Conservation (phyloP, 208 protist species). For the Willaertia magna region DNA sequence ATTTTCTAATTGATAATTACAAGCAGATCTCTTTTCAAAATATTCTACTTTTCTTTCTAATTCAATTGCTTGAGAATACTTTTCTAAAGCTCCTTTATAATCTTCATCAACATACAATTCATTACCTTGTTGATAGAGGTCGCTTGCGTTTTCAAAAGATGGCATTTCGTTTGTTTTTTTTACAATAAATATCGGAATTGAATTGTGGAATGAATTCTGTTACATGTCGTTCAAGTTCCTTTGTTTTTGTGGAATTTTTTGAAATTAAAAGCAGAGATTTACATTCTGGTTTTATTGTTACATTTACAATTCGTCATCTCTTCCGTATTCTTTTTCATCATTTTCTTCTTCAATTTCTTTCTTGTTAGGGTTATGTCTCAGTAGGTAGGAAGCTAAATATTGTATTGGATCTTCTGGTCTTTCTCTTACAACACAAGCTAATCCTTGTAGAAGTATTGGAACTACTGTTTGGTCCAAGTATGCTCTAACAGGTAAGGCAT, state of each 20-base stretch:
- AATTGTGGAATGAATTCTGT: no score
- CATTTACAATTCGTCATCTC: no score
- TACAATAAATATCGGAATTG: no score
- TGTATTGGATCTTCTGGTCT: constrained; percentile 74
- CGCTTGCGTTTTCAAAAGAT: neutral
- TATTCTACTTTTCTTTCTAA: neutral
- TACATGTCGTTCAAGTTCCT: no score
- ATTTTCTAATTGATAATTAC: neutral
- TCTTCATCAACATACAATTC: neutral
- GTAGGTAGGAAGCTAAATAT: constrained; percentile 48
- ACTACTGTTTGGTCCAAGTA: constrained; percentile 72
- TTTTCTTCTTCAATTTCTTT: neutral
- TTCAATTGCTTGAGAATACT: neutral
- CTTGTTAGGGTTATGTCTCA: constrained; percentile 31
- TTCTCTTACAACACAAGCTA: constrained; percentile 63
- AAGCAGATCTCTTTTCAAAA: constrained; percentile 1
- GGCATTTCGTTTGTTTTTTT: no score
- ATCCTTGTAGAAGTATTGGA: constrained; percentile 56
- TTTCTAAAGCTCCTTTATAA: neutral
- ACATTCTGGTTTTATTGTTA: no score
- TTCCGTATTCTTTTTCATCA: neutral
- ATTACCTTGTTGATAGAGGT: neutral
- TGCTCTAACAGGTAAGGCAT: constrained; percentile 31
- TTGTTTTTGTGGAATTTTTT: no score
- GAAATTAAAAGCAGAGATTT: no score